phyloP scores from a whole-genome alignment of 495 filamentous ascomycete species.

The Penicillium antarcticum region DNA sequence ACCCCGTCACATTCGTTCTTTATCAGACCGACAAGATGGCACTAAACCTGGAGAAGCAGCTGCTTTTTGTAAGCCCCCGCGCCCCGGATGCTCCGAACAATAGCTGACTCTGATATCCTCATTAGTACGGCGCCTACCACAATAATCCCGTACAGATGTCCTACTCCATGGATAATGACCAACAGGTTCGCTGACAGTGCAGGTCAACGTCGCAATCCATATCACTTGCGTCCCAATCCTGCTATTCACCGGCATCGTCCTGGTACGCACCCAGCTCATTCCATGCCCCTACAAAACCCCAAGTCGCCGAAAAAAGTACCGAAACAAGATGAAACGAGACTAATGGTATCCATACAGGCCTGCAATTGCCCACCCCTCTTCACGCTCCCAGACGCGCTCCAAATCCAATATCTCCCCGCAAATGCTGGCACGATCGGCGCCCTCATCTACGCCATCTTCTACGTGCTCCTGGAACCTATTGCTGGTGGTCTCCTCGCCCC shows the following conservation, averaged over 20 bases:
- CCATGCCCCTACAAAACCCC: too few relatives aligned
- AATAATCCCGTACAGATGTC: constrained; percentile 62
- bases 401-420: constrained; percentile 70
- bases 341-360: constrained; percentile 46
- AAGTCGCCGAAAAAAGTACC: not conserved
- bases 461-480: constrained; percentile 90
- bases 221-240: constrained; percentile 84
- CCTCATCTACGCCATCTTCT: constrained; percentile 70
- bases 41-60: constrained; percentile 74
- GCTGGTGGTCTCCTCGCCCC: constrained; percentile 73
- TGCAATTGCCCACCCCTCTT: constrained; percentile 75
- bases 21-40: constrained; percentile 49
- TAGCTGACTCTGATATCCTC: constrained; percentile 22
- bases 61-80: constrained; percentile 64
- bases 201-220: constrained; percentile 86
- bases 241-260: constrained; percentile 71
- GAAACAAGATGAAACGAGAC: constrained; percentile 6
- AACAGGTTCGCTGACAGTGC: constrained; percentile 7
- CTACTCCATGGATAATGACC: not conserved
- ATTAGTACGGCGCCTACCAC: constrained; percentile 93
- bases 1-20: constrained; percentile 1
- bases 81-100: constrained; percentile 2
- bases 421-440: constrained; percentile 77
- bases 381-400: constrained; percentile 64
- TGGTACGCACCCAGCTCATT: constrained; percentile 54